Conservation (phyloP, 2,329 filamentous ascomycete species). For the Colletotrichum sp. region DNA sequence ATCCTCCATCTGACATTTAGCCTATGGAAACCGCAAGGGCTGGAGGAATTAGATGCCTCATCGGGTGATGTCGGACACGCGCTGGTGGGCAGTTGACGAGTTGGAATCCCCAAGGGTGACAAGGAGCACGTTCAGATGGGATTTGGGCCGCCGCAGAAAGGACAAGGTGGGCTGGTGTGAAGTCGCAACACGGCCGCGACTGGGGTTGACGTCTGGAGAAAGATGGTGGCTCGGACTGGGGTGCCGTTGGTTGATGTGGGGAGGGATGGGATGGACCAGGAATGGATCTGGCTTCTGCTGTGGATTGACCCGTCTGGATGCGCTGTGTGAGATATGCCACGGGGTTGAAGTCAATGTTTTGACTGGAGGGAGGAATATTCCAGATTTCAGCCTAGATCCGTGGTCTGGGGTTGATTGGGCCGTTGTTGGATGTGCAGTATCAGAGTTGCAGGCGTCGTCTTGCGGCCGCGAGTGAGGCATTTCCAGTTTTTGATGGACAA, state of each 20-base stretch:
- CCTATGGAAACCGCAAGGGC: background rate
- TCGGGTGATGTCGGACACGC: slow-evolving; percentile 9
- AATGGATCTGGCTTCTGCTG: background rate
- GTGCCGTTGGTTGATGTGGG: background rate
- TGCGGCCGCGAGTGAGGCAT: background rate
- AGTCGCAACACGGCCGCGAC: background rate
- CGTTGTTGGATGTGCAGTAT: background rate
- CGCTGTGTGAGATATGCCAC: background rate
- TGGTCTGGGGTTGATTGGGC: background rate
- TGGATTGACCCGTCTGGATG: background rate
- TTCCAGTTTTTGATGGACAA: background rate
- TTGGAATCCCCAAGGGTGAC: background rate
- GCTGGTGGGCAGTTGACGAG: background rate
- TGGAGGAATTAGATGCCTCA: background rate
- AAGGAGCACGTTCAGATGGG: background rate
- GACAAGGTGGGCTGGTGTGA: background rate
- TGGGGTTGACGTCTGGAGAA: background rate
- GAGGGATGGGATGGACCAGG: background rate
- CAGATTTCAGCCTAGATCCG: background rate
- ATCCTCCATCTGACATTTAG: background rate
- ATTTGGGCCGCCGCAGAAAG: background rate
- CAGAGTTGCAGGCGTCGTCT: background rate
- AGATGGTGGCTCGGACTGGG: background rate
- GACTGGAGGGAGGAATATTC: slow-evolving; percentile 10
- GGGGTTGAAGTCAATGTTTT: background rate